phyloP scores from a whole-genome alignment of 306 rosid genomes.

The Prinsepia uniflora region DNA sequence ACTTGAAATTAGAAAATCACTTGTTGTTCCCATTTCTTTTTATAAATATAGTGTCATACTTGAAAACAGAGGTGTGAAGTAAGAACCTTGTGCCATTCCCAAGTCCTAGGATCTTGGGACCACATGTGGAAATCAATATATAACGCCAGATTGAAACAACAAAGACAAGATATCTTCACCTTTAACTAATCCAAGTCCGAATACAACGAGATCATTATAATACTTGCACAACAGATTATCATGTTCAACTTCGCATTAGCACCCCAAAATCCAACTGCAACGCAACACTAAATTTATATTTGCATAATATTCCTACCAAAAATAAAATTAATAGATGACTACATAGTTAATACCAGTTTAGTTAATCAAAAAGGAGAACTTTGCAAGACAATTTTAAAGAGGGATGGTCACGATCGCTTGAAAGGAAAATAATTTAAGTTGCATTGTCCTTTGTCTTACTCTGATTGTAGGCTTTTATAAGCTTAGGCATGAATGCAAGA shows the following conservation, averaged over 20 bases:
- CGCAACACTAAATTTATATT: background rate
- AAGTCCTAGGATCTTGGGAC: constrained; percentile 96
- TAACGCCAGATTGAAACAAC: constrained; percentile 12
- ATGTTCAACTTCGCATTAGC: background rate
- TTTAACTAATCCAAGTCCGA: constrained; percentile 92
- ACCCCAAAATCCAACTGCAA: background rate
- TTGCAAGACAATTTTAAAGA: constrained; percentile 23
- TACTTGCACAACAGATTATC: constrained; percentile 55
- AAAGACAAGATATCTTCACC: constrained; percentile 41
- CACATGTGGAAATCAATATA: constrained; percentile 27
- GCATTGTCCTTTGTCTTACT: constrained; percentile 26
- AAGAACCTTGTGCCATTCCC: constrained; percentile 97
- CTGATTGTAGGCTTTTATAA: constrained; percentile 28
- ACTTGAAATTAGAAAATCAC: background rate
- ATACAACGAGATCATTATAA: constrained; percentile 78
- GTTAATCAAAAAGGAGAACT: background rate
- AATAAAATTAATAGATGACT: too few species aligned
- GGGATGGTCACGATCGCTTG: constrained; percentile 35
- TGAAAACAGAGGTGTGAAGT: background rate
- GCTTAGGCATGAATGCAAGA: constrained; percentile 40
- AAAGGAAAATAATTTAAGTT: constrained; percentile 39
- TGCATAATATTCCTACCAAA: background rate
- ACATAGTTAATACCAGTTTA: background rate
- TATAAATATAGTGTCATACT: background rate
- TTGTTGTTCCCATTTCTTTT: background rate